Evolutionary conservation across 805 yeast species (phyloP).

Genomic region (Saccharomycopsis schoenii): DNA sequence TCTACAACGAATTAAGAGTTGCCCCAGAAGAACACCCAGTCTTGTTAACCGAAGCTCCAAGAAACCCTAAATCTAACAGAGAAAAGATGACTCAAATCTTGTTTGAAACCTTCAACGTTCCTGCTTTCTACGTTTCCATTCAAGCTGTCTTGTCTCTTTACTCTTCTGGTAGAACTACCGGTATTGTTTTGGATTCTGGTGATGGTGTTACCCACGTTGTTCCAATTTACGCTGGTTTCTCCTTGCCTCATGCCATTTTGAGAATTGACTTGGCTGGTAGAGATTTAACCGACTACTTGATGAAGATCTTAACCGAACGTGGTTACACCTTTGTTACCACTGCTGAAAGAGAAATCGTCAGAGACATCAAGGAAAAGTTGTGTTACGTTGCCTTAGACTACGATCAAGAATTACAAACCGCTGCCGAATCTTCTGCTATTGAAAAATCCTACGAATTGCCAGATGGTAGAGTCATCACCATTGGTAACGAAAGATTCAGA

Average conservation of each 20-base stretch:
- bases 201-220: conserved; percentile 99
- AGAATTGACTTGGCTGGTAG: conserved; percentile 99
- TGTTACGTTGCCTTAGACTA: conserved; percentile 98
- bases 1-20: conserved; percentile 99
- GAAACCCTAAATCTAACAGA: conserved; percentile 99
- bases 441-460: conserved; percentile 99
- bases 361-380: conserved; percentile 95
- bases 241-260: conserved; percentile 96
- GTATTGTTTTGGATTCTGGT: conserved; percentile 99
- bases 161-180: conserved; percentile 99
- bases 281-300: conserved; percentile 97
- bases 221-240: conserved; percentile 99
- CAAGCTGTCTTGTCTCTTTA: conserved; percentile 97
- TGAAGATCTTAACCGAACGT: conserved; percentile 97
- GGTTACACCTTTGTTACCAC: conserved; percentile 98
- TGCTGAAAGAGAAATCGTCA: conserved; percentile 74
- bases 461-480: conserved; percentile 98
- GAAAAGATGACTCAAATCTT: conserved; percentile 99
- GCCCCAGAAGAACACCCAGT: conserved; percentile 99
- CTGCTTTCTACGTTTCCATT: conserved; percentile 97
- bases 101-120: conserved; percentile 98
- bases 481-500: conserved; percentile 99
- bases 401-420: conserved; percentile 99
- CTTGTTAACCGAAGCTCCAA: conserved; percentile 98
- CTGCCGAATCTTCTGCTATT: conserved; percentile 94